A percentile compares a stretch with the other conserved stretches of the same genome.
Evolutionary conservation across 2,329 filamentous ascomycete genomes (phyloP).

Genomic region (Biscogniauxia mediterranea): DNA sequence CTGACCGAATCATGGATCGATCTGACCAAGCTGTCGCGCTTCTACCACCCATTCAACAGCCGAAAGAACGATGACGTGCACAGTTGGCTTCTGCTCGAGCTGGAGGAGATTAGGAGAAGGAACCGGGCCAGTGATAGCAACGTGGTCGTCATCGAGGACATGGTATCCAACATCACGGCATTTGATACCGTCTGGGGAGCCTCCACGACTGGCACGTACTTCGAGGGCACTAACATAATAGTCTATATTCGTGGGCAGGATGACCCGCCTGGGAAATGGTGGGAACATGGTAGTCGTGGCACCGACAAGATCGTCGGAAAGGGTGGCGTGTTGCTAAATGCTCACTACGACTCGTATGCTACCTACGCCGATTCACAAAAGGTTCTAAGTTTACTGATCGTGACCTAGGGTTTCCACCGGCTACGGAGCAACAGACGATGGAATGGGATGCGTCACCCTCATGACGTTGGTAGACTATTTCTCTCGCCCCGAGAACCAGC

Average conservation of each 20-base stretch:
- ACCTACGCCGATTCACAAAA: conserved; percentile 2
- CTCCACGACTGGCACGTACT: conserved; percentile 63
- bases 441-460: conserved; percentile 81
- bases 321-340: conserved; percentile 86
- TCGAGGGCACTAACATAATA: conserved; percentile 89
- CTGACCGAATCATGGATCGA: conserved; percentile 85
- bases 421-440: conserved; percentile 91
- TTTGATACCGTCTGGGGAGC: conserved; percentile 34
- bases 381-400: conserved; percentile 14
- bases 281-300: conserved; percentile 47
- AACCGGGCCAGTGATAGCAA: conserved; percentile 50
- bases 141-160: conserved; percentile 76
- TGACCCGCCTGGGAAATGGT: conserved; percentile 73
- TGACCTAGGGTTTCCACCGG: conserved; percentile 75
- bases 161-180: conserved; percentile 74
- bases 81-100: conserved; percentile 69
- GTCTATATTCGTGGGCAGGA: conserved; percentile 84
- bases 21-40: conserved; percentile 69
- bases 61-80: conserved; percentile 78
- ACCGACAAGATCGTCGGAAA: conserved; percentile 52
- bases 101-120: conserved; percentile 65
- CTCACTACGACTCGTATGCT: conserved; percentile 77
- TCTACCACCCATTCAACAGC: conserved; percentile 88
- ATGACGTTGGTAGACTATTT: conserved; percentile 88
- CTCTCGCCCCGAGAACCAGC: conserved; percentile 67